Conservation (phyloP, 2,329 filamentous ascomycete species). For the Phyllosticta ampelicida region DNA sequence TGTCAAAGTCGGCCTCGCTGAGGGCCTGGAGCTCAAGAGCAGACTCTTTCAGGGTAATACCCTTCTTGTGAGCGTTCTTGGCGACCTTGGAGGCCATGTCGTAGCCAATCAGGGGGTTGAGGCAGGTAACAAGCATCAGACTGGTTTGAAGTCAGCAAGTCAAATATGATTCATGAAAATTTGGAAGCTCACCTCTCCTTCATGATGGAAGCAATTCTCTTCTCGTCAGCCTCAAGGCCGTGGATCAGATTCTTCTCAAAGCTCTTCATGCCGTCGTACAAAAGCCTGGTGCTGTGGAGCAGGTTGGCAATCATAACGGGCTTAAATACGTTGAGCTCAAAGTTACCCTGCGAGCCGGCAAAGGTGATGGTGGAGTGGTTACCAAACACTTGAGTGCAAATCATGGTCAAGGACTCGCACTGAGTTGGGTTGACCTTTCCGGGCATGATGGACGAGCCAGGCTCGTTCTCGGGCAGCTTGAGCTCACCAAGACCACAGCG, state of each 20-base stretch:
- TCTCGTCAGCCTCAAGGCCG: slow-evolving; percentile 86
- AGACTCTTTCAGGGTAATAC: slow-evolving; percentile 81
- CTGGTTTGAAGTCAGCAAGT: slow-evolving; percentile 35
- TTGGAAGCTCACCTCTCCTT: slow-evolving; percentile 68
- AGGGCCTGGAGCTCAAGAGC: slow-evolving; percentile 88
- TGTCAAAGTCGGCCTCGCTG: slow-evolving; percentile 81
- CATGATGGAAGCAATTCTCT: slow-evolving; percentile 78
- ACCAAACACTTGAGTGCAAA: slow-evolving; percentile 95
- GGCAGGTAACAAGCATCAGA: slow-evolving; percentile 94
- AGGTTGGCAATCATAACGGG: slow-evolving; percentile 92
- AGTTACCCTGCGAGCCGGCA: slow-evolving; percentile 94
- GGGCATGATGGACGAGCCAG: slow-evolving; percentile 96
- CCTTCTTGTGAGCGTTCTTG: slow-evolving; percentile 99
- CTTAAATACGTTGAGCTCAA: slow-evolving; percentile 99
- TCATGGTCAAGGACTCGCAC: slow-evolving; percentile 95
- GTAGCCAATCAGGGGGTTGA: slow-evolving; percentile 95
- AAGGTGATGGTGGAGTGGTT: slow-evolving; percentile 92
- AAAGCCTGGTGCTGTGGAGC: slow-evolving; percentile 78
- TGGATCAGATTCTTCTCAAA: slow-evolving; percentile 89
- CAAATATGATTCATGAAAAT: background rate
- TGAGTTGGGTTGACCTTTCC: slow-evolving; percentile 99
- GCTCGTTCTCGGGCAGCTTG: slow-evolving; percentile 92
- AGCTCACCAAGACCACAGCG: slow-evolving; percentile 94
- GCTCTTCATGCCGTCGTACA: slow-evolving; percentile 85
- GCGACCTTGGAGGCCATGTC: slow-evolving; percentile 96